phyloP scores from a whole-genome alignment of 208 protist genomes.

The Trypanosoma theileri region DNA sequence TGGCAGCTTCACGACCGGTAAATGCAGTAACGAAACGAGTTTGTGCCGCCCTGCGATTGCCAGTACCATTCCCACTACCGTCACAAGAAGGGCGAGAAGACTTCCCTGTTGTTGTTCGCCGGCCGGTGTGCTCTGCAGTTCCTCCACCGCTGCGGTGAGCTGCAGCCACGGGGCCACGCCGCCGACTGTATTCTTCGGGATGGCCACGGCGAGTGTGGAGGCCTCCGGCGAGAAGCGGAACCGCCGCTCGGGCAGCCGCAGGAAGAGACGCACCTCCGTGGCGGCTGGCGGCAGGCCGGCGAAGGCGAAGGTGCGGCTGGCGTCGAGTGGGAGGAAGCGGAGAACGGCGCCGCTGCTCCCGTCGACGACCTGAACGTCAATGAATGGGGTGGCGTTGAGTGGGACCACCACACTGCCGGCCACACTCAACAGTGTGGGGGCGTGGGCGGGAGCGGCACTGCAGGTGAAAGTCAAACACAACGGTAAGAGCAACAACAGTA shows the following conservation, averaged over 20 bases:
- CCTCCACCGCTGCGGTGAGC: constrained; percentile 29
- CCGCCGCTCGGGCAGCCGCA: constrained; percentile 44
- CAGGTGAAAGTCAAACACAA: not conserved
- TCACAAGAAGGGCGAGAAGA: constrained; percentile 25
- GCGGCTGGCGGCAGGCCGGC: constrained; percentile 40
- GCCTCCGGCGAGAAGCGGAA: constrained; percentile 33
- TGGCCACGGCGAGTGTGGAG: constrained; percentile 39
- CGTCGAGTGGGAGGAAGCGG: constrained; percentile 51
- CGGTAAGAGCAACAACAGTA: constrained; percentile 7
- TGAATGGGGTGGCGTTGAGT: constrained; percentile 40
- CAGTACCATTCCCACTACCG: constrained; percentile 28
- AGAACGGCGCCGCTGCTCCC: constrained; percentile 47
- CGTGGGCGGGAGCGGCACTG: not conserved
- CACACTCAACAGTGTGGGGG: constrained; percentile 23
- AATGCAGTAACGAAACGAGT: constrained; percentile 37
- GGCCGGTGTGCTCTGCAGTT: not conserved
- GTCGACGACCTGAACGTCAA: constrained; percentile 66
- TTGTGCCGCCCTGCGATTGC: constrained; percentile 39
- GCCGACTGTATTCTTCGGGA: constrained; percentile 19
- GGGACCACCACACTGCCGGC: constrained; percentile 56
- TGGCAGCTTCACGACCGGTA: constrained; percentile 38
- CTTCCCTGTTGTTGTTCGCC: constrained; percentile 23
- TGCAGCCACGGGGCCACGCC: constrained; percentile 35
- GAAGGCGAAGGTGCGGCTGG: constrained; percentile 70
- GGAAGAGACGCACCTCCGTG: constrained; percentile 43